Evolutionary conservation across 305 asterid genomes (phyloP), one percentile per base, ranked within the genome.

Genomic region (Solanum hybrid): DNA sequence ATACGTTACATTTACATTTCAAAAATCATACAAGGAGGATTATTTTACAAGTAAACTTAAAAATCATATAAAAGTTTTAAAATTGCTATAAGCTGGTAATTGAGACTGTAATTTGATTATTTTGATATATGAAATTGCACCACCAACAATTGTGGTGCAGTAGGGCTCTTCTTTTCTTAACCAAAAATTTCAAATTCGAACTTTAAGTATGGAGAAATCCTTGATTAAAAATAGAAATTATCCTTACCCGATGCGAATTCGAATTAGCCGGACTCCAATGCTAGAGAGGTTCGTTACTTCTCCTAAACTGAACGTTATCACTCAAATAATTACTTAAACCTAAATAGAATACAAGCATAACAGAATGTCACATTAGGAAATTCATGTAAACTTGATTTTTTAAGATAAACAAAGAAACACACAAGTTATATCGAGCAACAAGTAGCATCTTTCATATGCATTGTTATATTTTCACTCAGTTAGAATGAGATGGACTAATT

Each of bases 131-230:
- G 67, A 51, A 51, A 51, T 51, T 51, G 67, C 67, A 51, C 67
- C 67, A 16, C 67, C n/a, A 51, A 14, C 20, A 46, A 51, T 0
- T 51, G 3, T 51, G n/a, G n/a, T 51, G 67, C 67, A 5, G 8
- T 46, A 46, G 0, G 8, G 3, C 8, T 46, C 20, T 42, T 42
- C 0, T 13, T 13, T 5, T 1, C 20, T 42, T 42, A 42, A 42
- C 0, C 6, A 42, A 0, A 42, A 20, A 0, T 42, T 42, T 13
- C 2, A 0, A 42, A 0, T 42, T 42, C 1, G 1, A 42, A 0
- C 18, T 13, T 42, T 42, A 0, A 42, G 6, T 42, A 0, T 12
- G 18, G 0, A 42, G 0, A 42, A 4, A 42, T 42, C 6, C 11
- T 36, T 8, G 2, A 36, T 36, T 8, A 7, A 36, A 36, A 36